These are phyloP conservation scores for Fusarium goolgardi DNA, from an alignment of 2,329 filamentous ascomycete species.

Conservation along the genomic window DNA sequence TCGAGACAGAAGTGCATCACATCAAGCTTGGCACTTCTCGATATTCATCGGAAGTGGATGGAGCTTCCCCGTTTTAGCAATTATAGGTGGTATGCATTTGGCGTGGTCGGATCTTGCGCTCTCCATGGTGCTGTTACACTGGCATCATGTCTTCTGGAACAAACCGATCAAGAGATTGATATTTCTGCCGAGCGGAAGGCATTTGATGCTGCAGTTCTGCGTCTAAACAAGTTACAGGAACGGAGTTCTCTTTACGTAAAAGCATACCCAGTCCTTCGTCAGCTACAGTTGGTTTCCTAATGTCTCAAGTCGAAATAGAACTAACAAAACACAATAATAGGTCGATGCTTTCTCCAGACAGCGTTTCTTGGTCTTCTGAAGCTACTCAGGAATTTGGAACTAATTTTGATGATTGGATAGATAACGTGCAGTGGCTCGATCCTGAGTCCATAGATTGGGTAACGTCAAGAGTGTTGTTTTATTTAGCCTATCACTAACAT, in stretches of 20 bases:
- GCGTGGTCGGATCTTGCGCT: slow-evolving; percentile 3
- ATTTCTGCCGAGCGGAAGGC: neutral
- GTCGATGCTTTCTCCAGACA: neutral
- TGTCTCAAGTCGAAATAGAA: neutral
- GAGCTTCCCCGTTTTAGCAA: neutral
- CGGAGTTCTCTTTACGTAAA: neutral
- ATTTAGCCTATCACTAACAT: neutral
- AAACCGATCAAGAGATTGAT: neutral
- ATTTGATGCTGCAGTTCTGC: neutral
- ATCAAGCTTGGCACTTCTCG: slow-evolving; percentile 4
- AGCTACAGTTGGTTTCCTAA: slow-evolving; percentile 1
- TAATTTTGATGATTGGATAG: slow-evolving; percentile 6
- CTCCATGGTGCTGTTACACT: slow-evolving; percentile 3
- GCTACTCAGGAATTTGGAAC: neutral
- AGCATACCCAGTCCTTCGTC: neutral
- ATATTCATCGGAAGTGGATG: slow-evolving; percentile 1
- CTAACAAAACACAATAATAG: neutral
- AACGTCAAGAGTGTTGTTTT: neutral
- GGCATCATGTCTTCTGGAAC: slow-evolving; percentile 3
- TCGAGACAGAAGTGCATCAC: slow-evolving; percentile 4
- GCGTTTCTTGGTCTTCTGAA: neutral
- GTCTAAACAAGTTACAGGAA: neutral
- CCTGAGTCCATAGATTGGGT: slow-evolving; percentile 5
- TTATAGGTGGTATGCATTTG: slow-evolving; percentile 2
- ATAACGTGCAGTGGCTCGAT: slow-evolving; percentile 2